Conservation (phyloP, 352 stramenopile genomes). For the Phytopythium delawarense region DNA sequence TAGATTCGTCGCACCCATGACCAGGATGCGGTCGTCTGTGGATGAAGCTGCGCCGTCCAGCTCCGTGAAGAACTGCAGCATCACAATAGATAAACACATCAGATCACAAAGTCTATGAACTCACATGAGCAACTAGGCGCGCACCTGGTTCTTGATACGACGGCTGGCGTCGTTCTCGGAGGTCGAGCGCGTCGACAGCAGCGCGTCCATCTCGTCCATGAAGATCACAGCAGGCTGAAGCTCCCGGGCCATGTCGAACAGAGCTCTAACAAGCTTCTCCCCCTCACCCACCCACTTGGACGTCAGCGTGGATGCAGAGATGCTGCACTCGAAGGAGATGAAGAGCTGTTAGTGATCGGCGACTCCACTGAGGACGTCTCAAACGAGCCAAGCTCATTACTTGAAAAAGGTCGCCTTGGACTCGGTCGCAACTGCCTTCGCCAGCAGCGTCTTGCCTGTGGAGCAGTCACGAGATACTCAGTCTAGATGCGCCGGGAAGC, state of each 20-base stretch:
- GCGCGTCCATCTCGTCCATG: slow-evolving; percentile 87
- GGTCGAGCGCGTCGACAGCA: slow-evolving; percentile 67
- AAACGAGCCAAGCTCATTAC: slow-evolving; percentile 12
- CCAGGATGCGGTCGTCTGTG: slow-evolving; percentile 73
- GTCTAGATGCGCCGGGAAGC: not conserved
- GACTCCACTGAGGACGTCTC: not conserved
- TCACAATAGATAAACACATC: not conserved
- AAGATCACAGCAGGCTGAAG: slow-evolving; percentile 86
- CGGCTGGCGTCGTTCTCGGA: slow-evolving; percentile 85
- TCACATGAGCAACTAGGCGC: not conserved
- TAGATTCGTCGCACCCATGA: slow-evolving; percentile 88
- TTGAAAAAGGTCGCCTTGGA: slow-evolving; percentile 85
- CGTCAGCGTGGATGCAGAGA: slow-evolving; percentile 86
- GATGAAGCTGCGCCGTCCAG: slow-evolving; percentile 75
- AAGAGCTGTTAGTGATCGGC: not conserved
- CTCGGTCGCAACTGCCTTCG: slow-evolving; percentile 79
- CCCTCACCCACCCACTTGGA: slow-evolving; percentile 90
- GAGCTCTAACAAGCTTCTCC: slow-evolving; percentile 93
- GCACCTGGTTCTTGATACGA: slow-evolving; percentile 88
- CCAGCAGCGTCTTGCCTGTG: slow-evolving; percentile 76
- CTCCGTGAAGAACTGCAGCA: slow-evolving; percentile 79
- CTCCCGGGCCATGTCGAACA: slow-evolving; percentile 91
- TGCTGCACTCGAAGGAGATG: slow-evolving; percentile 21
- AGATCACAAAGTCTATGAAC: too few species aligned
- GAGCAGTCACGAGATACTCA: not conserved